phyloP scores from a whole-genome alignment of 2,329 filamentous ascomycete genomes.

The Cadophora gregata region DNA sequence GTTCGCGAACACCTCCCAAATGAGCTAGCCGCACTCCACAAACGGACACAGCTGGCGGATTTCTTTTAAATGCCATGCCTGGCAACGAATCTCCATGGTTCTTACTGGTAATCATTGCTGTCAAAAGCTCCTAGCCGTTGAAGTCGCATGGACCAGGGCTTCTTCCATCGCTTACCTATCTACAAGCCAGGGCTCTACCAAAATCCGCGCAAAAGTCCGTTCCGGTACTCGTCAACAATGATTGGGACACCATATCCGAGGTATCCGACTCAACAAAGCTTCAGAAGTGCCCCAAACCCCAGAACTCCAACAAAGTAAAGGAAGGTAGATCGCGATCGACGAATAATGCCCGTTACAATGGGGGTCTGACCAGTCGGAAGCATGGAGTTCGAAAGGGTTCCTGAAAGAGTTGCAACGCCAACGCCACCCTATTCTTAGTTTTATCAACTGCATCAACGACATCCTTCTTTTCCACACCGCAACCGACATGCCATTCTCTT shows the following conservation, averaged over 20 bases:
- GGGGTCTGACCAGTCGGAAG: conserved; percentile 6
- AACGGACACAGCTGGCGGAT: background rate
- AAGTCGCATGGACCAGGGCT: background rate
- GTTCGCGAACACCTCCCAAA: background rate
- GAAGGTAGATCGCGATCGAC: conserved; percentile 9
- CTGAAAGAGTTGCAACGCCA: background rate
- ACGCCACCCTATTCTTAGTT: conserved; percentile 4
- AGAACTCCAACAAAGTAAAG: background rate
- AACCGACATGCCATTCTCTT: background rate
- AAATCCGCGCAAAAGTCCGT: background rate
- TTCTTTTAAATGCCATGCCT: conserved; percentile 6
- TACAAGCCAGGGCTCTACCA: background rate
- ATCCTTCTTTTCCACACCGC: background rate
- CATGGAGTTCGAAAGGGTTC: background rate
- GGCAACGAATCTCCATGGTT: conserved; percentile 4
- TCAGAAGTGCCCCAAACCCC: background rate
- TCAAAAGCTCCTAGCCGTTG: background rate
- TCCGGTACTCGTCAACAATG: background rate
- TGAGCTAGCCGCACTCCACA: background rate
- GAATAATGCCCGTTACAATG: background rate
- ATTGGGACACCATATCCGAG: background rate
- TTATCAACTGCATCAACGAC: background rate
- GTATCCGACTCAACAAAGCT: background rate
- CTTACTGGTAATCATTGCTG: background rate
- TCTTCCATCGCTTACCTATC: background rate